Conservation (phyloP, 176 grass and related monocot species). For the Eragrostis nindensis region DNA sequence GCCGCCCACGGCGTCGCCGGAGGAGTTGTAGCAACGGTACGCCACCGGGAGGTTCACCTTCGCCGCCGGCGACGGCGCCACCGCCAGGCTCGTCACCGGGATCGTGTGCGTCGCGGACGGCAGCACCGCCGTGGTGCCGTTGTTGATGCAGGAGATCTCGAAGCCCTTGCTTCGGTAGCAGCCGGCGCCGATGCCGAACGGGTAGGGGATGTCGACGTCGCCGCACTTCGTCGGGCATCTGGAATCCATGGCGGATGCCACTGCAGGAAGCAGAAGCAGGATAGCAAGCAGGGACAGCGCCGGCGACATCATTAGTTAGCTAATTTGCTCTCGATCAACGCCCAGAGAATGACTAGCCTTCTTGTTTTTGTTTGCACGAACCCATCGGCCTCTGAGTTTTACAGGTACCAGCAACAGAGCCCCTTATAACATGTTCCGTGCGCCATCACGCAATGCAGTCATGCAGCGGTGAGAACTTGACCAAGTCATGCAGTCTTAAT, state of each 20-base stretch:
- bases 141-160: neutral
- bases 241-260: neutral
- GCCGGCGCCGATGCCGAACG: slow-evolving; percentile 15
- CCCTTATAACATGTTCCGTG: no score
- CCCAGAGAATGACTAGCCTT: no score
- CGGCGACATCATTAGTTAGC: neutral
- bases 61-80: neutral
- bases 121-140: neutral
- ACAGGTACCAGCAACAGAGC: no score
- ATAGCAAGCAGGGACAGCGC: neutral
- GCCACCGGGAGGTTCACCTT: slow-evolving; percentile 24
- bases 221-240: neutral
- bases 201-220: slow-evolving; percentile 22
- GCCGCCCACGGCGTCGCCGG: fast-evolving
- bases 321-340: neutral
- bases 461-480: no score
- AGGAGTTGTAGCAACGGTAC: neutral
- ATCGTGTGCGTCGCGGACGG: neutral
- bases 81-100: neutral
- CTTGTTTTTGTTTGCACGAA: neutral
- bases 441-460: no score
- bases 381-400: no score
- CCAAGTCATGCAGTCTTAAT: no score
- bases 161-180: neutral
- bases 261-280: neutral